These are phyloP conservation scores for Eudorina sp. DNA, from an alignment of 139 green algal species.

Conservation along the genomic window DNA sequence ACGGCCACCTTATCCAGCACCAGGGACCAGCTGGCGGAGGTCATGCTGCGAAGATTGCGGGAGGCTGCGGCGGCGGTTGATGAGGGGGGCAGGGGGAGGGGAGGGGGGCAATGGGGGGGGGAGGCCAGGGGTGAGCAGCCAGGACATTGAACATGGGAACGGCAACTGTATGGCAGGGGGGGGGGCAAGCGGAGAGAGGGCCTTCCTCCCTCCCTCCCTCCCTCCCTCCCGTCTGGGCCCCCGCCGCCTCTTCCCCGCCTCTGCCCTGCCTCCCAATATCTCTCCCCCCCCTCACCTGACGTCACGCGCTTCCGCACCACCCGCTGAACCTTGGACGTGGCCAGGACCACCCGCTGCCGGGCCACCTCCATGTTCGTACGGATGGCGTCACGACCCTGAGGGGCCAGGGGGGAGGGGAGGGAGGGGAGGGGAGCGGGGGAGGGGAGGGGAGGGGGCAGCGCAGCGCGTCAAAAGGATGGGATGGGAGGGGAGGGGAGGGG, in stretches of 20 bases:
- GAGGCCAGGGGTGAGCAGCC: not conserved
- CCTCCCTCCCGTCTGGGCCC: too few species aligned
- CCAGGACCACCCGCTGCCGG: not conserved
- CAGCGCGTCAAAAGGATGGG: too few species aligned
- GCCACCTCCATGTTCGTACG: not conserved
- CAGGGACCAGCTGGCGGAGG: not conserved
- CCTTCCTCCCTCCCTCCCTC: too few species aligned
- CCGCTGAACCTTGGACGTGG: not conserved
- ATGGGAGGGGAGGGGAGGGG: too few species aligned
- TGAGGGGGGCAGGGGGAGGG: not conserved
- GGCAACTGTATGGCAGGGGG: too few species aligned
- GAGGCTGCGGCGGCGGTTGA: not conserved
- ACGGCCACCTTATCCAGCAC: not conserved
- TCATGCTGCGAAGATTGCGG: not conserved
- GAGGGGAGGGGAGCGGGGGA: too few species aligned
- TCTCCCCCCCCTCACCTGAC: not conserved
- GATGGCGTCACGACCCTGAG: slow-evolving; percentile 6
- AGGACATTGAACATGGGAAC: not conserved
- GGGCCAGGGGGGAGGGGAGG: not conserved
- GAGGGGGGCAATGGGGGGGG: not conserved
- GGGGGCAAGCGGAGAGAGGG: too few species aligned
- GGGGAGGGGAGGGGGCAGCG: too few species aligned
- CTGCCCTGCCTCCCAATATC: too few species aligned
- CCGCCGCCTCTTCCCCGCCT: too few species aligned
- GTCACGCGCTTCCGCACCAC: not conserved